Evolutionary conservation across 768 basidiomycete genomes (phyloP).

Genomic region (Leccinum rimulosum): DNA sequence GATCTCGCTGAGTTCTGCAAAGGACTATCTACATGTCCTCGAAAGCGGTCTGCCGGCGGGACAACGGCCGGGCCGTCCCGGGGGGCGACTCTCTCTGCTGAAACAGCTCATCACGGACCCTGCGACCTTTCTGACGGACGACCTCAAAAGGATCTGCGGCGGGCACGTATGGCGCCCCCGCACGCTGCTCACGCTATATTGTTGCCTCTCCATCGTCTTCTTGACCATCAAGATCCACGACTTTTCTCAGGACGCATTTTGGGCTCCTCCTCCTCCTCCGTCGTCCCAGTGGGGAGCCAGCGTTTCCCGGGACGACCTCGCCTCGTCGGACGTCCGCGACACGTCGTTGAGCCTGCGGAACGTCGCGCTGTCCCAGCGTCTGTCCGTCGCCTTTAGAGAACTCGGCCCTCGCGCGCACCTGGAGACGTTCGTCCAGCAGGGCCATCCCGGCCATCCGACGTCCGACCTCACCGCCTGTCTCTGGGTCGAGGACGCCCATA

Average conservation of each 20-base stretch:
- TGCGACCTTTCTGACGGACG: constrained; percentile 23
- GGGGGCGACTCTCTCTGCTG: constrained; percentile 23
- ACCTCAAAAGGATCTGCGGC: constrained; percentile 23
- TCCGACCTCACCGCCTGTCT: constrained; percentile 45
- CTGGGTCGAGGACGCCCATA: constrained; percentile 40
- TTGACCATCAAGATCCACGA: constrained; percentile 32
- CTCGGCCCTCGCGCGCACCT: constrained; percentile 27
- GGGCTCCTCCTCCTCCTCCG: not conserved
- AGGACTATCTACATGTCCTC: constrained; percentile 14
- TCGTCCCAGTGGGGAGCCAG: not conserved
- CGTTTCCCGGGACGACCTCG: not conserved
- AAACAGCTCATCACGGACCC: constrained; percentile 28
- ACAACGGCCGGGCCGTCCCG: constrained; percentile 11
- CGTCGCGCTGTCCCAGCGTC: constrained; percentile 31
- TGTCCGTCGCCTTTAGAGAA: constrained; percentile 37
- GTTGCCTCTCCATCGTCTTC: constrained; percentile 40
- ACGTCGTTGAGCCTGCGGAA: constrained; percentile 19
- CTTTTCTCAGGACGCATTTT: constrained; percentile 7
- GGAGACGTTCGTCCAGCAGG: constrained; percentile 37
- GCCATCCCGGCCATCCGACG: not conserved
- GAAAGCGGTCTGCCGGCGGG: constrained; percentile 17
- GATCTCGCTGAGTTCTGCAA: constrained; percentile 8
- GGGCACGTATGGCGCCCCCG: constrained; percentile 30
- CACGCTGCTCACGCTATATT: constrained; percentile 38
- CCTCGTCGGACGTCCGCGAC: not conserved